These are phyloP conservation scores for Thelephora aurantiotincta DNA, from an alignment of 768 basidiomycete species.

Conservation along the genomic window DNA sequence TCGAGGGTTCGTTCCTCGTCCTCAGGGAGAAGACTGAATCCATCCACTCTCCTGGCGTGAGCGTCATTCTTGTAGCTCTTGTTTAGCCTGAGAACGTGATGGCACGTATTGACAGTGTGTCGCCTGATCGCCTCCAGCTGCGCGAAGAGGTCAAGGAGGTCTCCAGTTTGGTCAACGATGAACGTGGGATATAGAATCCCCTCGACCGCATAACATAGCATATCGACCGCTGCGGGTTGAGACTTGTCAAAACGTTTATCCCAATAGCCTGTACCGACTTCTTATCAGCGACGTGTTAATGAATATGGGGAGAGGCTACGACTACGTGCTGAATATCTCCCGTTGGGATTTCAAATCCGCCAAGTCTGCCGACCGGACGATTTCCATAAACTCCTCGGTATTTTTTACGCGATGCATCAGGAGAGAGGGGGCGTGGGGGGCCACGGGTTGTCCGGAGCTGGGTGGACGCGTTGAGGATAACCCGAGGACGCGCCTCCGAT, in stretches of 20 bases:
- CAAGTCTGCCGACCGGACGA: too few species aligned
- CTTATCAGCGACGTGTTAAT: too few species aligned
- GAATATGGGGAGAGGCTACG: too few species aligned
- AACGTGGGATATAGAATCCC: neutral
- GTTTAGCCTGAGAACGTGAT: neutral
- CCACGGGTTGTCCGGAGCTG: too few species aligned
- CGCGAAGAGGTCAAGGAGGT: neutral
- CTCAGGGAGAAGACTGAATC: neutral
- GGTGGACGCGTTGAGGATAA: too few species aligned
- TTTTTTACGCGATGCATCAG: too few species aligned
- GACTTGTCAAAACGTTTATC: neutral
- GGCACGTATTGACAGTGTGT: neutral
- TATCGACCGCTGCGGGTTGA: neutral
- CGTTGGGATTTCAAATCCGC: too few species aligned
- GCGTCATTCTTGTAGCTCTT: neutral
- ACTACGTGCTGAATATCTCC: too few species aligned
- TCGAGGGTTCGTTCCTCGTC: neutral
- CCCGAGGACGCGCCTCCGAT: too few species aligned
- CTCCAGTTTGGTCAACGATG: neutral
- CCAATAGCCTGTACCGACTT: too few species aligned
- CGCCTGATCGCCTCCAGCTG: neutral
- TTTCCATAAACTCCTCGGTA: too few species aligned
- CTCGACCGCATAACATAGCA: neutral
- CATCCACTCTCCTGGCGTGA: neutral
- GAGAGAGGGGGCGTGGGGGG: too few species aligned